Conservation (phyloP, 2,329 filamentous ascomycete genomes). For the Chlorencoelia australis region DNA sequence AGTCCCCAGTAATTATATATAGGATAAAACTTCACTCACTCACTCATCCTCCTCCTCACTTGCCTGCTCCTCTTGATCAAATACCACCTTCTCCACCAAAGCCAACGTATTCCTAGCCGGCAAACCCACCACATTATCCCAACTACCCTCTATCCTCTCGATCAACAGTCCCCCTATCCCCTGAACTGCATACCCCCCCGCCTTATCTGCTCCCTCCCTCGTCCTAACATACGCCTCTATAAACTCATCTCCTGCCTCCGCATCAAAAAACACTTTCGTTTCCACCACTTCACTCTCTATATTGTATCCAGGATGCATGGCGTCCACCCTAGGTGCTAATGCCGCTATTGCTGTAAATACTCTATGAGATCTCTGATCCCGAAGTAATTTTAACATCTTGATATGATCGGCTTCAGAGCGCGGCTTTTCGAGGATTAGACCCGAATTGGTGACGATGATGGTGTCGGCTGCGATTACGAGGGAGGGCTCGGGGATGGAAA, state of each 20-base stretch:
- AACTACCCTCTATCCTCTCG: constrained; percentile 77
- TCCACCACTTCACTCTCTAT: constrained; percentile 77
- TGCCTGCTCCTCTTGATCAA: constrained; percentile 54
- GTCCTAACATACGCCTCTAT: constrained; percentile 75
- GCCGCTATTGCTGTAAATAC: constrained; percentile 79
- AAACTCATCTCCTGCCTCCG: constrained; percentile 66
- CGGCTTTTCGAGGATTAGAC: constrained; percentile 85
- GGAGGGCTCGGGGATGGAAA: constrained; percentile 51
- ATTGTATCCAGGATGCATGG: constrained; percentile 75
- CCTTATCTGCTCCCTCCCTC: constrained; percentile 89
- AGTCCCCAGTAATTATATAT: no score
- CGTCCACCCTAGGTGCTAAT: constrained; percentile 74
- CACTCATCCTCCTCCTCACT: constrained; percentile 32
- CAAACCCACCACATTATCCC: constrained; percentile 90
- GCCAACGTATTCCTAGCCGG: constrained; percentile 69
- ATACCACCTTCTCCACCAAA: constrained; percentile 81
- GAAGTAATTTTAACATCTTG: constrained; percentile 69
- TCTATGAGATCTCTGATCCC: constrained; percentile 68
- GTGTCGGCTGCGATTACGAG: constrained; percentile 89
- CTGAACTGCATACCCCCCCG: constrained; percentile 90
- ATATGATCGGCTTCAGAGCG: constrained; percentile 71
- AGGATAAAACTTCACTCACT: neutral
- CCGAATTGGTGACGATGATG: constrained; percentile 66
- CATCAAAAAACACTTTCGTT: constrained; percentile 81
- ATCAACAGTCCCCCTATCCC: constrained; percentile 79